Conservation (phyloP, 495 filamentous ascomycete species). For the Saxophila tyrrhenica region DNA sequence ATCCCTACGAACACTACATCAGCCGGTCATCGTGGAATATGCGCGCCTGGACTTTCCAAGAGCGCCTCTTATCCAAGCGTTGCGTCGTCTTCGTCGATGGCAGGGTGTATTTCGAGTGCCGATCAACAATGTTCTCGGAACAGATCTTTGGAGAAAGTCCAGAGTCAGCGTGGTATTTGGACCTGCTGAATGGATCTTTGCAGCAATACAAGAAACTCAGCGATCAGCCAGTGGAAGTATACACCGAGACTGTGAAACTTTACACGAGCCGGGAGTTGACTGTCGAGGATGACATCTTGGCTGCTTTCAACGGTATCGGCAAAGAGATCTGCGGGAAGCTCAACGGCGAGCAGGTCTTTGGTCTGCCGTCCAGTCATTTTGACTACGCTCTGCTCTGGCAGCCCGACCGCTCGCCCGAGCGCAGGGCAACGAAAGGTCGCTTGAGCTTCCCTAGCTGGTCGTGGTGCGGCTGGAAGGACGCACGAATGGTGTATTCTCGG, state of each 20-base stretch:
- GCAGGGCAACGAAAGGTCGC: neutral
- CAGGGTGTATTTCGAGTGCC: conserved; percentile 17
- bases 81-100: conserved; percentile 14
- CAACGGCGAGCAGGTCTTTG: conserved; percentile 17
- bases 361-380: conserved; percentile 28
- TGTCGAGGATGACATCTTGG: conserved; percentile 23
- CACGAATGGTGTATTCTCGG: conserved; percentile 18
- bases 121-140: conserved; percentile 19
- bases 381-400: conserved; percentile 27
- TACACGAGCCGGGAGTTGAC: conserved; percentile 25
- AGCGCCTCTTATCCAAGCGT: conserved; percentile 12
- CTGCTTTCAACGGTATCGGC: conserved; percentile 25
- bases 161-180: neutral
- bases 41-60: conserved; percentile 18
- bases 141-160: conserved; percentile 1
- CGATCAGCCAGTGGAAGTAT: conserved; percentile 22
- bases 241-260: conserved; percentile 19
- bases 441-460: conserved; percentile 28
- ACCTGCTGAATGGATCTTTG: conserved; percentile 3
- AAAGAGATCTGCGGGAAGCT: conserved; percentile 18
- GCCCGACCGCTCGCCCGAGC: conserved; percentile 1
- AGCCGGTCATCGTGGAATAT: neutral
- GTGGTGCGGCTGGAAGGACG: conserved; percentile 30
- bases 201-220: conserved; percentile 20
- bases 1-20: neutral